Base-by-base conservation (phyloP, 768 basidiomycete genomes). In the Lentinula boryana region DNA sequence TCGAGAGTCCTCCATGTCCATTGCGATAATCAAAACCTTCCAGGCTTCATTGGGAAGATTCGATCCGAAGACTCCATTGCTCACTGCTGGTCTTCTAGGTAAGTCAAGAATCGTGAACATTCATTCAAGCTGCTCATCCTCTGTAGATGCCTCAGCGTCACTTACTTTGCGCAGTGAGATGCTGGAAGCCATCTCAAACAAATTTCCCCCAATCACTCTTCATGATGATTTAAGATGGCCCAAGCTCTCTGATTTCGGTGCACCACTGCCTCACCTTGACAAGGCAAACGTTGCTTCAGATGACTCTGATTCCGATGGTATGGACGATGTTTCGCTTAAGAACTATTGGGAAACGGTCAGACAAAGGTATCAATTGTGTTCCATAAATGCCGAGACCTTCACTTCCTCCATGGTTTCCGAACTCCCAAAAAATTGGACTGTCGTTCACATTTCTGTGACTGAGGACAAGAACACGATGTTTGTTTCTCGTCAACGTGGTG, bases 101-200 rank as follows among this genome's bases (percentile, higher is more conserved):
- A 58, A 44, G 76, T 68, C 35, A 48, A 48, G 41, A n/a, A 41
- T 4, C 21, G 23, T 32, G 13, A 36, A 40, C 33, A 48, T 56
- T 35, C 10, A 5, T 50, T 49, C 13, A 27, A 41, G 10, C 21
- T 23, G 12, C 56, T 62, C 16, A 64, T 48, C 2, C 16, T 48
- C 41, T 43, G 7, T 64, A 96, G 95, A 96, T 70, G 75, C 81
- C 13, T 86, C 87, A 2, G 78, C 87, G 0, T 83, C 91, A 4
- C 82, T 95, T 49, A 93, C 93, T 0, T 78, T 97, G 1, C 85
- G 87, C 8, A 82, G 93, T 16, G 96, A 98, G 68, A 84, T 98
- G 78, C 71, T 95, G 15, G 94, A 96, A 64, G 84, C 84, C 15
- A 88, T 95, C 53, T 79, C 83, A 1, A 72, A 84, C 67, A 97